Conservation (phyloP, 371 early-diverging fungal genomes). For the Mucor velutinosus region DNA sequence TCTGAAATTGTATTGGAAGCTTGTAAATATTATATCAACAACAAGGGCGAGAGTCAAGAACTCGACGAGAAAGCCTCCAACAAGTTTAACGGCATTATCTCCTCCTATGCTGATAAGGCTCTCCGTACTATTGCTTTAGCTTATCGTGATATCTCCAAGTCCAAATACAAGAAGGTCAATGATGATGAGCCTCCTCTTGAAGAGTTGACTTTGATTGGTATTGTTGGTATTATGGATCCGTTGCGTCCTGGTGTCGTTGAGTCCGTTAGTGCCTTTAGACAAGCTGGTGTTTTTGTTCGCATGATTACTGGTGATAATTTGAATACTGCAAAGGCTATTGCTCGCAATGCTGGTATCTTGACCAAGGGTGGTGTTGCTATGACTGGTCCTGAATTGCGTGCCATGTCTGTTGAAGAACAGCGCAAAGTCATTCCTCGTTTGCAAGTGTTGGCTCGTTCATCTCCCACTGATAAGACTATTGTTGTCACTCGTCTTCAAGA, state of each 20-base stretch:
- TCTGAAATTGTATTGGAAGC: constrained; percentile 78
- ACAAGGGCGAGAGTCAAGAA: constrained; percentile 53
- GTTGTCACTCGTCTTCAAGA: constrained; percentile 85
- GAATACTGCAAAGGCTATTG: constrained; percentile 89
- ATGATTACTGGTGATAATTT: constrained; percentile 98
- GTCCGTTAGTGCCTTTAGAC: constrained; percentile 78
- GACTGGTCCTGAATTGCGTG: constrained; percentile 89
- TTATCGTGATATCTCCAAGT: constrained; percentile 64
- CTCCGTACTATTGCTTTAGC: constrained; percentile 90
- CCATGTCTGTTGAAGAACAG: constrained; percentile 76
- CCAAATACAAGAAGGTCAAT: constrained; percentile 25
- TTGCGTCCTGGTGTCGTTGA: constrained; percentile 86
- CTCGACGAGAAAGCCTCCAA: constrained; percentile 51
- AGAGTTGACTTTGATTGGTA: constrained; percentile 73
- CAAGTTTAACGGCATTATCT: constrained; percentile 65
- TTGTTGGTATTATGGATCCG: constrained; percentile 94
- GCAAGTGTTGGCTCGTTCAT: constrained; percentile 91
- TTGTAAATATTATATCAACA: constrained; percentile 65
- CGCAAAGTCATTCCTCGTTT: constrained; percentile 80
- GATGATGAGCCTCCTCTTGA: constrained; percentile 61
- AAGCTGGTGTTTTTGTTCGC: constrained; percentile 92
- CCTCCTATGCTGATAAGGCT: constrained; percentile 77
- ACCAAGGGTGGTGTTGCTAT: constrained; percentile 83
- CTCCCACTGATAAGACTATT: constrained; percentile 93
- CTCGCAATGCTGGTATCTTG: constrained; percentile 85